Evolutionary conservation across 176 grass and related monocot species (phyloP), one percentile per base, ranked within the genome.

Genomic region (Zoysia japonica): DNA sequence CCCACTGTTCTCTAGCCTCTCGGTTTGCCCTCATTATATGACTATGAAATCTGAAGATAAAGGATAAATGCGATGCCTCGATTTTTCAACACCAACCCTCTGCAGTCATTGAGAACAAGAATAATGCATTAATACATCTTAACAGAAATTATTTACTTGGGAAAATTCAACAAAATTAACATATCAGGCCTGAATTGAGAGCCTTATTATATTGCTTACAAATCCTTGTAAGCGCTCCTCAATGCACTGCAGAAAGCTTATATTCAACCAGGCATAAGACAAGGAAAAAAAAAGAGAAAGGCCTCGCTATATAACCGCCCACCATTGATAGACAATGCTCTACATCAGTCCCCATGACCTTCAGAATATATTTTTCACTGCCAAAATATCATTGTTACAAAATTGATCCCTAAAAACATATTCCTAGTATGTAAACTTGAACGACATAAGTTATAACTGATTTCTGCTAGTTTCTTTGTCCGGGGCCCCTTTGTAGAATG

Each of bases 261-360:
- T 45, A 52, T 92, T 80, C 88, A 64, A 87, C 82, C 60, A 85
- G 65, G 65, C 76, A 71, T 76, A 82, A 60, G 16, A 38, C 68
- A 73, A 89, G 68, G 35, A 28, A 28, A 28, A 28, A 42, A 47
- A 38, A 42, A 53, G 17, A 49, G 69, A 85, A 89, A 53, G 50
- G 46, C 49, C 2, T 78, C 60, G 15, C 71, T 81, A 72, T 60
- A 74, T 84, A 79, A 65, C 85, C 43, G 55, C 80, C 90, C 86
- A 99, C 96, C 96, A 99, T 93, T 3, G 96, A 99, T 69, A 99
- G 70, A 80, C 92, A 99, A 70, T 65, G 92, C 73, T 95, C 92
- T 36, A 91, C 86, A 15, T 99, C 96, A 93, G 76, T 83, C 47
- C 90, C 86, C 43, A 95, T 90, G 86, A 75, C 84, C 81, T 89